A percentile compares a stretch with the other conserved stretches of the same genome.
Conservation (phyloP, 2,329 filamentous ascomycete species). For the Clarireedia paspali region DNA sequence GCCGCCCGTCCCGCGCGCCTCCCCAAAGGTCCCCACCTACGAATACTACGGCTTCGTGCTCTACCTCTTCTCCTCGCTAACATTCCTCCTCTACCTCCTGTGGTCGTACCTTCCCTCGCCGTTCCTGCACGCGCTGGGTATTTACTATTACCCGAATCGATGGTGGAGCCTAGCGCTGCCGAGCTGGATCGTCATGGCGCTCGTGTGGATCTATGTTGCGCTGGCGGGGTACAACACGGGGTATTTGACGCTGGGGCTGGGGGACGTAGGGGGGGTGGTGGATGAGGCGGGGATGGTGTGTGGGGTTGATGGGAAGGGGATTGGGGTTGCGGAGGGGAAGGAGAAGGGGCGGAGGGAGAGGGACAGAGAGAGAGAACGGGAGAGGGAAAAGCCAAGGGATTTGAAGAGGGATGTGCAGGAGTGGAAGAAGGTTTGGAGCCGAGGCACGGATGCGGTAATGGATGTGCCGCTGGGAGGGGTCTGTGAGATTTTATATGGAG, state of each 20-base stretch:
- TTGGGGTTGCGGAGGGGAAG: slow-evolving; percentile 21
- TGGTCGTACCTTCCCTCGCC: slow-evolving; percentile 83
- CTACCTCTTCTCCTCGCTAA: slow-evolving; percentile 79
- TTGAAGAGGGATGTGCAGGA: slow-evolving; percentile 33
- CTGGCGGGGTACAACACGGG: slow-evolving; percentile 86
- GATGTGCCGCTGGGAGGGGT: slow-evolving; percentile 92
- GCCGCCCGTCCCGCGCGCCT: slow-evolving; percentile 65
- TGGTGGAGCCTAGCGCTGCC: slow-evolving; percentile 97
- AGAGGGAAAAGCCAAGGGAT: slow-evolving; percentile 25
- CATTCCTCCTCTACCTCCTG: slow-evolving; percentile 65
- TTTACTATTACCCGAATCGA: slow-evolving; percentile 92
- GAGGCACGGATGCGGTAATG: slow-evolving; percentile 94
- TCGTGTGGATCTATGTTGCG: slow-evolving; percentile 91
- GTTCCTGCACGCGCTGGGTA: slow-evolving; percentile 85
- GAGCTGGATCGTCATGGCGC: slow-evolving; percentile 76
- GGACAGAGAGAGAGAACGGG: slow-evolving; percentile 15
- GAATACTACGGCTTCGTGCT: slow-evolving; percentile 99
- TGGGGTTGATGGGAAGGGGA: slow-evolving; percentile 65
- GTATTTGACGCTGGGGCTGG: slow-evolving; percentile 74
- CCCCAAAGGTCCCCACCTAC: slow-evolving; percentile 95
- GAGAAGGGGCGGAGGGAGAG: slow-evolving; percentile 30
- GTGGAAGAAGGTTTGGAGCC: slow-evolving; percentile 82
- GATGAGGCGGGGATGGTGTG: slow-evolving; percentile 86
- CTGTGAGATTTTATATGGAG: slow-evolving; percentile 87
- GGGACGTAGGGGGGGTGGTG: slow-evolving; percentile 79